Conservation (phyloP, 176 grass and related monocot species). For the Neostapfia colusana region DNA sequence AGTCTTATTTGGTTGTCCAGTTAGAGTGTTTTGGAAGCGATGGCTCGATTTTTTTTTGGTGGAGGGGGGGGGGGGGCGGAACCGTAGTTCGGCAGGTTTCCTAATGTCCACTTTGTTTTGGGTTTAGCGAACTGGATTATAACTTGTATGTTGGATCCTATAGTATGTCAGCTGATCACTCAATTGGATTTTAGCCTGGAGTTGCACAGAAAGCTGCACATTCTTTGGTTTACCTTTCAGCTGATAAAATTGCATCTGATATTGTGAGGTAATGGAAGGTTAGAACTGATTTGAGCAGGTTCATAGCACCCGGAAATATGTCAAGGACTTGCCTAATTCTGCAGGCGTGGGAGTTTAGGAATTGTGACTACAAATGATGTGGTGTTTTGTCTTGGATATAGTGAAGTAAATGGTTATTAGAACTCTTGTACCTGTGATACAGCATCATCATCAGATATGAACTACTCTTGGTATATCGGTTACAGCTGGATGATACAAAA, state of each 20-base stretch:
- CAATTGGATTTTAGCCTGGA: slow-evolving; percentile 12
- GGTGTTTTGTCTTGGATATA: not conserved
- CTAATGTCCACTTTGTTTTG: not conserved
- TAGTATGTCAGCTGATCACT: not conserved
- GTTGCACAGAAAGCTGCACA: not conserved
- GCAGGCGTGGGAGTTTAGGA: not conserved
- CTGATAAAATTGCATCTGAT: slow-evolving; percentile 14
- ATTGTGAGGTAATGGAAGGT: not conserved
- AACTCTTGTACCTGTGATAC: not conserved
- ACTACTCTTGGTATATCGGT: not conserved
- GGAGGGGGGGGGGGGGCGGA: too few relatives aligned
- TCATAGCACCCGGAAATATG: not conserved
- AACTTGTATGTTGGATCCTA: slow-evolving; percentile 26
- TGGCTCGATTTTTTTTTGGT: not conserved
- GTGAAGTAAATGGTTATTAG: not conserved
- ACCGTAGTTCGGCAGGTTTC: not conserved
- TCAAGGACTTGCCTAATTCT: not conserved
- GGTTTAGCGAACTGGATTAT: slow-evolving; percentile 17
- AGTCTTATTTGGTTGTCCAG: not conserved
- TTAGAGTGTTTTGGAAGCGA: not conserved
- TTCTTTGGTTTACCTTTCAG: slow-evolving; percentile 4
- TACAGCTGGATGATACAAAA: not conserved
- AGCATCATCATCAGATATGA: not conserved
- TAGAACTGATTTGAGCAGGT: not conserved
- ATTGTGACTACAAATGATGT: slow-evolving; percentile 11